phyloP scores from a whole-genome alignment of 495 filamentous ascomycete species.

The Hypoxylon intermedium region DNA sequence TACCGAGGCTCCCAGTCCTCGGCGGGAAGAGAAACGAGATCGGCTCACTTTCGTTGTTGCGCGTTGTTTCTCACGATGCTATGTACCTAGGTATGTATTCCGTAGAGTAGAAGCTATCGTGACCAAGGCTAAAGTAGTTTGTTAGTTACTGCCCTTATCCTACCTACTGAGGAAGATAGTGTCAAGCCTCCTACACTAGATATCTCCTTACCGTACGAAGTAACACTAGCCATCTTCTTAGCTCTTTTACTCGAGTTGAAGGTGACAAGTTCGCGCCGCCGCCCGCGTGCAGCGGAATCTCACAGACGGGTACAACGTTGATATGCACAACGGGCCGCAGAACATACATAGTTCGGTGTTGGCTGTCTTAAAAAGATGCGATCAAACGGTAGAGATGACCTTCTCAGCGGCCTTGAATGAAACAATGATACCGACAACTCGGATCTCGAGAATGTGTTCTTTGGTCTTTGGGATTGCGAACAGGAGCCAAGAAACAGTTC shows the following conservation, averaged over 20 bases:
- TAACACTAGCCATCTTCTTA: too few species aligned
- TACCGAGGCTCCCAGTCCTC: constrained; percentile 12
- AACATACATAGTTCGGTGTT: constrained; percentile 2
- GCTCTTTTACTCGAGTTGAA: not conserved
- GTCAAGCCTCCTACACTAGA: too few species aligned
- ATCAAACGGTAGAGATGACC: not conserved
- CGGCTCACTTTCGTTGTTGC: not conserved
- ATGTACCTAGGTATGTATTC: too few species aligned
- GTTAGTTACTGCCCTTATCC: too few species aligned
- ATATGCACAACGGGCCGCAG: constrained; percentile 22
- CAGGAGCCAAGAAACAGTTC: too few species aligned
- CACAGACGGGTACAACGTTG: constrained; percentile 19
- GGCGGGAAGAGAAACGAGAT: constrained; percentile 23
- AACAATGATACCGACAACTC: constrained; percentile 7
- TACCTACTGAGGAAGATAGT: too few species aligned
- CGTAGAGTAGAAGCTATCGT: too few species aligned
- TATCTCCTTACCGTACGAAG: too few species aligned
- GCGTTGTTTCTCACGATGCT: too few species aligned
- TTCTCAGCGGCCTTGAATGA: not conserved
- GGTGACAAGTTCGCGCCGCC: constrained; percentile 17
- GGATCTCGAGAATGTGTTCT: not conserved
- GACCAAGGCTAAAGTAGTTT: too few species aligned
- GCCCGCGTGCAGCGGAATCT: constrained; percentile 17
- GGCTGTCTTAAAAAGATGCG: constrained; percentile 2
- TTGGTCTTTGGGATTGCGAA: not conserved